These are phyloP conservation scores for Smallanthus sonchifolius DNA, from an alignment of 129 eudicot genomes.

Conservation along the genomic window DNA sequence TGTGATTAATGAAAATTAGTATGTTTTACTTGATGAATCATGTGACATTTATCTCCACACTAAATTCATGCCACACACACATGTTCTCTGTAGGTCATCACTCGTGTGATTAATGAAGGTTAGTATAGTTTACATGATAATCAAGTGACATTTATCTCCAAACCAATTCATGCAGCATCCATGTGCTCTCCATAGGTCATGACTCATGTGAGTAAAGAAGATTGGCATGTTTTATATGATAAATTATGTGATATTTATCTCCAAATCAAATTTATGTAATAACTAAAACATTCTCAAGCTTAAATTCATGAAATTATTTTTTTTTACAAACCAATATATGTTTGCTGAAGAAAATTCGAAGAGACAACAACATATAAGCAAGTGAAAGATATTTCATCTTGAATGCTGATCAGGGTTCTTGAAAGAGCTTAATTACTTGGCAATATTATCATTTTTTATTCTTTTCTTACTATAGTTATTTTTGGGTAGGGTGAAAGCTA, in stretches of 20 bases:
- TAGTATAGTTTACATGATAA: not conserved
- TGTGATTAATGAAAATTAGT: constrained; percentile 3
- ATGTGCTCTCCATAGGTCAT: not conserved
- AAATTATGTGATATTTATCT: not conserved
- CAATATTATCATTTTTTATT: not conserved
- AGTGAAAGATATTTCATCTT: not conserved
- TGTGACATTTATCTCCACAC: constrained; percentile 4
- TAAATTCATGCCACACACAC: not conserved
- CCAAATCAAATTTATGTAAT: not conserved
- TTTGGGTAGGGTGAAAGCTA: not conserved
- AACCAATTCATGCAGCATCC: not conserved
- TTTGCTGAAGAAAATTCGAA: not conserved
- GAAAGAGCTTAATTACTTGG: not conserved
- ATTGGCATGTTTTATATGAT: not conserved
- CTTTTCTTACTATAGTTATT: not conserved
- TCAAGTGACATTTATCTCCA: not conserved
- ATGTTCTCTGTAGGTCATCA: not conserved
- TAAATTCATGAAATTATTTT: not conserved
- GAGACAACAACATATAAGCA: constrained; percentile 7
- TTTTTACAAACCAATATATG: not conserved
- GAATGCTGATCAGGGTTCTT: not conserved
- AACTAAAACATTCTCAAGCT: not conserved
- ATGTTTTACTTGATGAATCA: not conserved
- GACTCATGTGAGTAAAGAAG: not conserved
- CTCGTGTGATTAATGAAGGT: not conserved